Conservation (phyloP, 768 basidiomycete species). For the Suillus placidus region DNA sequence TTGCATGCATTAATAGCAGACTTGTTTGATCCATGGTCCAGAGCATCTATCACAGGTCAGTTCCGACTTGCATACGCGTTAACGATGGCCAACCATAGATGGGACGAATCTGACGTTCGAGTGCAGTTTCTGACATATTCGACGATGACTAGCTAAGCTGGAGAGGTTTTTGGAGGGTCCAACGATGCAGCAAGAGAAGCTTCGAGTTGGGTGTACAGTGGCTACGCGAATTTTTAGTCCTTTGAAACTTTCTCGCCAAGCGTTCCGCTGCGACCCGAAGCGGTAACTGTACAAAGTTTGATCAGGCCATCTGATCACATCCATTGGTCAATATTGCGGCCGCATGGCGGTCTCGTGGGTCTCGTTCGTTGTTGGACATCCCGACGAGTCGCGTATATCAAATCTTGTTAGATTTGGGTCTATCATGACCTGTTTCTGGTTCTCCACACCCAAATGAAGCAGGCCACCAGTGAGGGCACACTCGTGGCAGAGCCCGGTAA, state of each 20-base stretch:
- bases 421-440: background rate
- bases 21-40: slow-evolving; percentile 87
- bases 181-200: slow-evolving; percentile 11
- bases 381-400: background rate
- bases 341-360: background rate
- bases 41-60: slow-evolving; percentile 58
- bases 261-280: slow-evolving; percentile 28
- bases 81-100: slow-evolving; percentile 66
- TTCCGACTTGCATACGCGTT: background rate
- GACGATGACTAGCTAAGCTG: slow-evolving; percentile 10
- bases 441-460: background rate
- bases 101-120: slow-evolving; percentile 83
- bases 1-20: slow-evolving; percentile 84
- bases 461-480: no score
- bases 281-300: slow-evolving; percentile 13
- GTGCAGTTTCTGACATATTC: slow-evolving; percentile 55
- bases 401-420: background rate
- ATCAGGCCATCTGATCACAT: background rate
- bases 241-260: slow-evolving; percentile 25
- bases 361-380: background rate
- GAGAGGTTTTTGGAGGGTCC: slow-evolving; percentile 7
- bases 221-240: slow-evolving; percentile 29
- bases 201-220: slow-evolving; percentile 6
- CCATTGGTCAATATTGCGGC: background rate
- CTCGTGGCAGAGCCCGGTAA: no score